Evolutionary conservation across 2,329 filamentous ascomycete species (phyloP), one percentile per base, ranked within the genome.

Genomic region (Talaromyces sp.): DNA sequence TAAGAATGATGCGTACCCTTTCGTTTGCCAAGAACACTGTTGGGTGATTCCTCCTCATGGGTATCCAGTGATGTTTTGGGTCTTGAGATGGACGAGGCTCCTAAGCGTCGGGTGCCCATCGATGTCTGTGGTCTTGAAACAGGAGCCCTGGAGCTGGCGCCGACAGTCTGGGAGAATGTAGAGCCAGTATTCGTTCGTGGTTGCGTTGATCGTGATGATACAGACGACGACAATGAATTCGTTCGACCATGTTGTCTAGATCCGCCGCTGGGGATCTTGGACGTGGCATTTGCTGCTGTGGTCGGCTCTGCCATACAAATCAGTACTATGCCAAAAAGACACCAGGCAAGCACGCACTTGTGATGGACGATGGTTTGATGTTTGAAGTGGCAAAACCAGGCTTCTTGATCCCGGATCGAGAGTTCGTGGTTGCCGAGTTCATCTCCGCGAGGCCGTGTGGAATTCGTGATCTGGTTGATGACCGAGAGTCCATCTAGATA

Each of bases 101-200:
- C 76, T 61, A 78, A 71, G 68, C 81, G 82, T 59, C 80, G 76
- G 51, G 82, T 75, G 64, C 82, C 81, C 66, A 84, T 76, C 40
- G 85, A 78, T 6, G 83, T 81, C 64, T 84, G 80, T 3, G 84
- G 80, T 59, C 85, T 82, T 33, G 72, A 79, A 63, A 78, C 73
- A 5, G 77, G 74, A 14, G 83, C 78, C 65, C 85, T 82, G 18
- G 73, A 67, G 14, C 79, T 81, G 12, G 82, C 79, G 1, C 87
- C 85, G 31, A 86, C 73, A 68, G 84, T 88, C 64, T 81, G 84
- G 14, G 83, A 80, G 65, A 87, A 86, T 64, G 78, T 80, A 65
- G 76, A 81, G 59, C 78, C 76, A 56, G 78, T 76, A 55, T 71
- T 74, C 61, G 77, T 73, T 66, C 80, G 79, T 36, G 76, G 76